Percentiles rank a stretch among this genome's conserved stretches.
phyloP scores from a whole-genome alignment of 202 grass and related monocot species.

The Eragrostis tef region DNA sequence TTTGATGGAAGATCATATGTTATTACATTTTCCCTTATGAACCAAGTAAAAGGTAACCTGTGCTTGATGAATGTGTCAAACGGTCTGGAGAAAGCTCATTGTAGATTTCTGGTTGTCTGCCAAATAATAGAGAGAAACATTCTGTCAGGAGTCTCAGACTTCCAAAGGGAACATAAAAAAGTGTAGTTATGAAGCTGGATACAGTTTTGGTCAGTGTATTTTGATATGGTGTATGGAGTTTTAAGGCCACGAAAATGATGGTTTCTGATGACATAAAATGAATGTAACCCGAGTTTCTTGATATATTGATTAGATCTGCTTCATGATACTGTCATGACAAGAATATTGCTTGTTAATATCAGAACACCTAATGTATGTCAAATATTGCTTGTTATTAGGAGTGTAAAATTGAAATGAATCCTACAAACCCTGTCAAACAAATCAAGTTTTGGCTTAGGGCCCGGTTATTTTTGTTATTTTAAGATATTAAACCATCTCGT shows the following conservation, averaged over 20 bases:
- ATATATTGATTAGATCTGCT: neutral
- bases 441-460: conserved; percentile 24
- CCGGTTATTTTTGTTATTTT: neutral
- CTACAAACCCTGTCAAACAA: conserved; percentile 14
- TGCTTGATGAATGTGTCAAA: conserved; percentile 42
- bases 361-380: too few species aligned
- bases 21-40: conserved; percentile 27
- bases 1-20: neutral
- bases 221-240: conserved; percentile 34
- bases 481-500: conserved; percentile 7
- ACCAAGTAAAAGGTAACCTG: conserved; percentile 59
- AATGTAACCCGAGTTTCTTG: conserved; percentile 1
- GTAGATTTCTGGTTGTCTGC: conserved; percentile 56
- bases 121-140: conserved; percentile 32
- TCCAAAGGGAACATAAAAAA: neutral
- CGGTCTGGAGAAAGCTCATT: conserved; percentile 38
- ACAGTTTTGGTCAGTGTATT: conserved; percentile 16
- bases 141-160: conserved; percentile 31
- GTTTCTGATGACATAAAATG: neutral
- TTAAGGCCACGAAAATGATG: neutral
- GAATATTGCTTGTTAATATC: neutral
- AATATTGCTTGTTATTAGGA: neutral
- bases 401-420: neutral
- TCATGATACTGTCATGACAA: conserved; percentile 17
- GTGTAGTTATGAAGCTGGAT: conserved; percentile 6